phyloP scores from a whole-genome alignment of 768 basidiomycete species.

The Agaricus sinodeliciosus region DNA sequence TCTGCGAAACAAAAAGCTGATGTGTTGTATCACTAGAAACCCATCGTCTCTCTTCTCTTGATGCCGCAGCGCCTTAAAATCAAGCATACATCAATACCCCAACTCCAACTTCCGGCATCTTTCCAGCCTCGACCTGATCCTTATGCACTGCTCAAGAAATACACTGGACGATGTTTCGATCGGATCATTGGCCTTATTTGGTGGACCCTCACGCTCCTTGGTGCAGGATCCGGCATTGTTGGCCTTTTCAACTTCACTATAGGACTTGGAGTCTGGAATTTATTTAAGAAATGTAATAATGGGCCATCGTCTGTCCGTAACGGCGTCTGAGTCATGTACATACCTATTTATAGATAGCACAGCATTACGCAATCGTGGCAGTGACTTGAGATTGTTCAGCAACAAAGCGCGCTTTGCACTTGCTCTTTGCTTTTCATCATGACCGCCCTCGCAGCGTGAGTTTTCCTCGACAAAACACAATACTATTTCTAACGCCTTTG shows the following conservation, averaged over 20 bases:
- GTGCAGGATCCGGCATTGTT: conserved; percentile 66
- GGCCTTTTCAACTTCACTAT: conserved; percentile 69
- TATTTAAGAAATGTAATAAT: conserved; percentile 50
- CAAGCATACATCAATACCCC: conserved; percentile 28
- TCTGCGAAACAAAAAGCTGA: background rate
- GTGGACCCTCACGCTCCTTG: conserved; percentile 69
- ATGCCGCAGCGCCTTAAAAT: conserved; percentile 39
- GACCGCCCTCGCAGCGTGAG: conserved; percentile 73
- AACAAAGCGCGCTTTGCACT: background rate
- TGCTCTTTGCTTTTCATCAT: conserved; percentile 15
- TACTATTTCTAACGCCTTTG: conserved; percentile 8
- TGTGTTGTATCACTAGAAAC: conserved; percentile 52
- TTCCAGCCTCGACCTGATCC: conserved; percentile 53
- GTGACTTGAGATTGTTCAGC: too few species aligned
- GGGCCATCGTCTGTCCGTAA: conserved; percentile 13
- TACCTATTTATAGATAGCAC: background rate
- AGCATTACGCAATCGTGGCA: conserved; percentile 1
- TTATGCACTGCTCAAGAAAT: conserved; percentile 47
- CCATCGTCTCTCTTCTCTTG: conserved; percentile 68
- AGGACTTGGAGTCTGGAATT: conserved; percentile 60
- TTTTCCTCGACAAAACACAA: conserved; percentile 13
- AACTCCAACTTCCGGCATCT: conserved; percentile 41
- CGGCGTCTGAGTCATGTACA: background rate
- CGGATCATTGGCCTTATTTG: conserved; percentile 72
- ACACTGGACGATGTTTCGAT: conserved; percentile 61